Percentiles rank a stretch among this genome's conserved stretches.
Evolutionary conservation across 495 filamentous ascomycete genomes (phyloP).

Genomic region (Cercophora scortea): DNA sequence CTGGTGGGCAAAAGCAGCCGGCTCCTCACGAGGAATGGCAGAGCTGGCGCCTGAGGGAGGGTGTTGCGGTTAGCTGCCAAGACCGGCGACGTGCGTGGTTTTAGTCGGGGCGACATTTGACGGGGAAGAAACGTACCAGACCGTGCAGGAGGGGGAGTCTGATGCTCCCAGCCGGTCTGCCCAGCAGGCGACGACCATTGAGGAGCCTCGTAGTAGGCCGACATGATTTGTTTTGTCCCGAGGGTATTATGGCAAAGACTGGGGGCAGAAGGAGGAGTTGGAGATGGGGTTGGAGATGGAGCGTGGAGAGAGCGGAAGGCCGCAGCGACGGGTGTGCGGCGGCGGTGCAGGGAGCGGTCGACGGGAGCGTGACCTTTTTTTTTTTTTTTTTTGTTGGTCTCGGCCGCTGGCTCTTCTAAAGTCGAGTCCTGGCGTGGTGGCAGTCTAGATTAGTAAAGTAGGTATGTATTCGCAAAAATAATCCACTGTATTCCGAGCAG

Average conservation of each 20-base stretch:
- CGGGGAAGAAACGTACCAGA: constrained; percentile 53
- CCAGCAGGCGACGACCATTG: constrained; percentile 64
- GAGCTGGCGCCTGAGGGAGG: constrained; percentile 60
- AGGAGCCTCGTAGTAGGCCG: constrained; percentile 79
- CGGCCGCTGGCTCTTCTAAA: constrained; percentile 1
- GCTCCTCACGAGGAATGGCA: constrained; percentile 67
- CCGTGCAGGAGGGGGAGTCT: constrained; percentile 76
- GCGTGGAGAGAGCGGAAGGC: constrained; percentile 25
- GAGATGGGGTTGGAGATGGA: neutral
- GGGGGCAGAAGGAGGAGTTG: neutral
- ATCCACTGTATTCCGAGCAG: neutral
- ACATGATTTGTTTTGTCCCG: constrained; percentile 43
- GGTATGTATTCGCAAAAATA: neutral
- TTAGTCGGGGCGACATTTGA: neutral
- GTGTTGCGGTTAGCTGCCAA: constrained; percentile 25
- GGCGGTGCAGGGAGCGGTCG: neutral
- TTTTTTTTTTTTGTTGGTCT: constrained; percentile 1
- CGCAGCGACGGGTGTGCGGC: constrained; percentile 19
- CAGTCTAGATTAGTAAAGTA: constrained; percentile 4
- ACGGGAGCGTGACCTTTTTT: constrained; percentile 2
- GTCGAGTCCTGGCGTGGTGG: neutral
- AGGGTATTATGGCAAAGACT: constrained; percentile 13
- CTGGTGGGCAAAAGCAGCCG: constrained; percentile 75
- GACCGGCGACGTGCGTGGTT: neutral
- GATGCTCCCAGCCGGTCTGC: constrained; percentile 63